Conservation (phyloP, 2,329 filamentous ascomycete species). For the Zymoseptoria passerinii region DNA sequence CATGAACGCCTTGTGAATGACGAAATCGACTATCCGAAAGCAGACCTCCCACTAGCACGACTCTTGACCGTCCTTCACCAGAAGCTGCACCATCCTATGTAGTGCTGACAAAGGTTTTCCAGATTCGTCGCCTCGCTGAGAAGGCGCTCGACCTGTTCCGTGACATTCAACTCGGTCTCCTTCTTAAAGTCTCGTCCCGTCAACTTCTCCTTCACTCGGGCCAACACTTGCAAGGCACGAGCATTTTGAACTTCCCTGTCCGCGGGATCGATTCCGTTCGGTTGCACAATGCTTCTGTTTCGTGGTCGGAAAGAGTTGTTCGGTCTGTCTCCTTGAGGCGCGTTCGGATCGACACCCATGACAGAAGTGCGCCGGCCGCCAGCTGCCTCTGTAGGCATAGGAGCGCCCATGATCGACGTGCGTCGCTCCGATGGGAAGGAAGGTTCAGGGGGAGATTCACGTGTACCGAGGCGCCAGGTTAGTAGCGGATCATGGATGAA, state of each 20-base stretch:
- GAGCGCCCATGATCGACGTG: slow-evolving; percentile 49
- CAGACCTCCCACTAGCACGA: background rate
- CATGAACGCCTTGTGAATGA: background rate
- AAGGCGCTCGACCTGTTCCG: slow-evolving; percentile 86
- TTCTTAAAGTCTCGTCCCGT: slow-evolving; percentile 88
- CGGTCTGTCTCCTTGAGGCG: slow-evolving; percentile 16
- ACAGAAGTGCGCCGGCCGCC: slow-evolving; percentile 24
- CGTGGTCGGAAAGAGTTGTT: slow-evolving; percentile 26
- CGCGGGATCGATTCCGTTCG: slow-evolving; percentile 31
- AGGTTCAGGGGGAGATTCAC: slow-evolving; percentile 52
- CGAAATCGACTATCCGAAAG: background rate
- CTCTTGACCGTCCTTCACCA: slow-evolving; percentile 51
- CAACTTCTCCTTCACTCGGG: slow-evolving; percentile 88
- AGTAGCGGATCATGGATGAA: slow-evolving; percentile 99
- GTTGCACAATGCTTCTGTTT: slow-evolving; percentile 22
- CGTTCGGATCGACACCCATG: slow-evolving; percentile 25
- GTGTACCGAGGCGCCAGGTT: slow-evolving; percentile 76
- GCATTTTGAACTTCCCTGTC: slow-evolving; percentile 80
- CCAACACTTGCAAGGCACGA: slow-evolving; percentile 81
- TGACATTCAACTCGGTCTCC: slow-evolving; percentile 72
- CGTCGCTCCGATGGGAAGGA: slow-evolving; percentile 55
- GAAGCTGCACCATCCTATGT: slow-evolving; percentile 98
- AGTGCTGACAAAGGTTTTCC: slow-evolving; percentile 97
- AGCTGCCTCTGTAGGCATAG: slow-evolving; percentile 13
- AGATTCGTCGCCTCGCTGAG: slow-evolving; percentile 92